Base-by-base conservation (phyloP, 305 asterid species). In the Fraxinus floribunda region DNA sequence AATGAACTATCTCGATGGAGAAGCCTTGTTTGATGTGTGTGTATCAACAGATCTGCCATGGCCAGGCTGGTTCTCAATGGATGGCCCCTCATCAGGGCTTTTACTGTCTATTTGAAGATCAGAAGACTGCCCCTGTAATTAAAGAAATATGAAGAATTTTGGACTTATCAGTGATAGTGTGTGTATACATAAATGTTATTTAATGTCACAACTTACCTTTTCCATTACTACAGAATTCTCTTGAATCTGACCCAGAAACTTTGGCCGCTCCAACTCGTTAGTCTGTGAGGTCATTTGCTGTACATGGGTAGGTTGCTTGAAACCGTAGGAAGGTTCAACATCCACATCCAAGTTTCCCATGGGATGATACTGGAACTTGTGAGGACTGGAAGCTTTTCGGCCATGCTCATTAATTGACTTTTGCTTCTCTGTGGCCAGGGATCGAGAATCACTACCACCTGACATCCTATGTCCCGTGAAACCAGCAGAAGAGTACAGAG, bases 291-390 rank as follows among this genome's bases (percentile, higher is more conserved):
- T 41, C 82, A 87, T 83, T 79, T 83, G 80, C 81, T 83, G 88
- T 78, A 84, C 77, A 72, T 79, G 89, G 52, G 85, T 76, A 55
- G 91, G 89, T 79, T 90, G 91, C 86, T 90, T 90, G 84, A 75
- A 75, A 38, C 85, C 91, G 84, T 64, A 36, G 57, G 86, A 38
- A 86, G 88, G 86, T 79, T 87, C 94, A 57, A 57, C 87, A 82
- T 88, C 89, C 83, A 87, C 92, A 83, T 91, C 95, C 87, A 90
- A 75, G 84, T 94, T 92, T 80, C 97, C 97, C 97, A 95, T 90
- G 83, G 97, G 97, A 89, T 95, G 97, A 89, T 87, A 87, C 81
- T 88, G 97, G 89, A 94, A 91, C 86, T 94, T 94, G 80, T 90
- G 91, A 79, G 91, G 88, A 81, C 88, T 89, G 15, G 94, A 76